These are phyloP conservation scores for Gilbertella persicaria DNA, from an alignment of 371 early-diverging fungal species.

Conservation along the genomic window DNA sequence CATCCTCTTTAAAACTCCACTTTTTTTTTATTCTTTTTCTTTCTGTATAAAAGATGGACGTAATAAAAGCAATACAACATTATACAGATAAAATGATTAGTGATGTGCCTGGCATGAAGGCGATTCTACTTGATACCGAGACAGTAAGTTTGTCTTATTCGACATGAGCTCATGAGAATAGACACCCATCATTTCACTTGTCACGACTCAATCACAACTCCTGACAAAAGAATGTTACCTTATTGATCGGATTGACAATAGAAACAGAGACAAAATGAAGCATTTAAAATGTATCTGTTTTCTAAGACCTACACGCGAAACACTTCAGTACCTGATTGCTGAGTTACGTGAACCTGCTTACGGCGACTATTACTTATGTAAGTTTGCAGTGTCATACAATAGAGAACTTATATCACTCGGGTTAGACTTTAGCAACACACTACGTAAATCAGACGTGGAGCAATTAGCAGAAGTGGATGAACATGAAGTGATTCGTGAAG, in stretches of 20 bases:
- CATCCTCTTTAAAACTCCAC: neutral
- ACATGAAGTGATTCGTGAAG: slow-evolving; percentile 90
- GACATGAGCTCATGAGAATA: slow-evolving; percentile 28
- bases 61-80: slow-evolving; percentile 77
- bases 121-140: slow-evolving; percentile 89
- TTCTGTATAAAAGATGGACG: slow-evolving; percentile 58
- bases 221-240: slow-evolving; percentile 91
- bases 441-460: slow-evolving; percentile 89
- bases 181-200: slow-evolving; percentile 92
- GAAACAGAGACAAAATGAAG: slow-evolving; percentile 84
- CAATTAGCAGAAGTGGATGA: slow-evolving; percentile 94
- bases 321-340: slow-evolving; percentile 80
- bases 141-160: slow-evolving; percentile 75
- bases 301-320: slow-evolving; percentile 82
- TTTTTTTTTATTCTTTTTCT: slow-evolving; percentile 5
- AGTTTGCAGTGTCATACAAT: neutral
- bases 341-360: slow-evolving; percentile 91
- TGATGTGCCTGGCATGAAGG: slow-evolving; percentile 95
- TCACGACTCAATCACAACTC: slow-evolving; percentile 87
- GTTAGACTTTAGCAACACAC: slow-evolving; percentile 85
- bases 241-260: slow-evolving; percentile 90
- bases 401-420: neutral
- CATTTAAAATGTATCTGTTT: slow-evolving; percentile 95
- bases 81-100: slow-evolving; percentile 91
- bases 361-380: slow-evolving; percentile 93